Percentiles rank a stretch among this genome's conserved stretches.
These are phyloP conservation scores for Aspergillus fijiensis DNA, from an alignment of 2,329 filamentous ascomycete species.

Conservation along the genomic window DNA sequence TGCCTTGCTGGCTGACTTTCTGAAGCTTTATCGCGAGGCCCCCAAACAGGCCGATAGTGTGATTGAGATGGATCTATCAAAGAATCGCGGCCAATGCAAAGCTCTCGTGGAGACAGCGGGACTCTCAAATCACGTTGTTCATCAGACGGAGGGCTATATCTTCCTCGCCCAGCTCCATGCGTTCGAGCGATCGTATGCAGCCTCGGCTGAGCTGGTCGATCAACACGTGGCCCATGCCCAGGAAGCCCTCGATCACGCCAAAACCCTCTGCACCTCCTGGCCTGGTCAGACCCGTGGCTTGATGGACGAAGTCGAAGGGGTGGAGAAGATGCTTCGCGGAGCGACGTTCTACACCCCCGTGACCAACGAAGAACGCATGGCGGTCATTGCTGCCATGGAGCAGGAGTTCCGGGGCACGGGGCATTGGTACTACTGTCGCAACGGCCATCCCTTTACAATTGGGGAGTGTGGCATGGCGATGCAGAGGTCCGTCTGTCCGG, in stretches of 20 bases:
- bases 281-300: conserved; percentile 36
- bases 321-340: conserved; percentile 47
- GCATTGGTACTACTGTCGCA: conserved; percentile 43
- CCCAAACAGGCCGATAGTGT: neutral
- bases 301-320: conserved; percentile 46
- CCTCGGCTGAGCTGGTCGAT: neutral
- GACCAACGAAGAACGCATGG: conserved; percentile 51
- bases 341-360: conserved; percentile 52
- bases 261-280: conserved; percentile 24
- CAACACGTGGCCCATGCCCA: conserved; percentile 9
- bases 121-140: conserved; percentile 37
- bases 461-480: conserved; percentile 67
- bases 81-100: conserved; percentile 42
- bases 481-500: conserved; percentile 59
- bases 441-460: conserved; percentile 54
- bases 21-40: conserved; percentile 20
- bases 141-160: conserved; percentile 54
- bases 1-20: conserved; percentile 48
- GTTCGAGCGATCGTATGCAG: conserved; percentile 37
- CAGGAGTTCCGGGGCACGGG: conserved; percentile 52
- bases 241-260: conserved; percentile 24
- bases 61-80: conserved; percentile 28
- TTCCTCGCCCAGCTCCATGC: conserved; percentile 52
- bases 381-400: conserved; percentile 53
- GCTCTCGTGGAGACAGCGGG: conserved; percentile 43